Base-by-base conservation (phyloP, 2,329 filamentous ascomycete species). In the Paecilomyces fulvus region DNA sequence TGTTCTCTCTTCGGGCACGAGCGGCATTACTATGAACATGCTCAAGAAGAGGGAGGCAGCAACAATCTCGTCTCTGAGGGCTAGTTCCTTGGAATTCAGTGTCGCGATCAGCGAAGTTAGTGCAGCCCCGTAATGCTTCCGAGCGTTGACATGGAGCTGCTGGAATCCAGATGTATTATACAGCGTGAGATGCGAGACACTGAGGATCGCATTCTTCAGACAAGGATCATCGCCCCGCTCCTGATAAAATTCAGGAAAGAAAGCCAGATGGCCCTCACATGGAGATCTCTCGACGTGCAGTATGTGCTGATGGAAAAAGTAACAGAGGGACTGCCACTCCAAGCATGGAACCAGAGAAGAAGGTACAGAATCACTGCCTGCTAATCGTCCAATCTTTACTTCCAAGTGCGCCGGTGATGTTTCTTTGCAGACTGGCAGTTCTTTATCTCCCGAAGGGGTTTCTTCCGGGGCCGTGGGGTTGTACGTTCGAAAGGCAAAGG, bases 291-390 rank as follows among this genome's bases (percentile, higher is more conserved):
- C 25, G 11, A 31, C 51, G 11, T 14, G 51, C 12, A 52, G 51
- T 12, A 52, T 20, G 20, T 52, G 51, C 12, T 52, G 51, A 20
- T 52, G 51, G 28, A 52, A 31, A 14, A 52, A 52, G 28, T 52
- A 25, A 25, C 21, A 30, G 21, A 30, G 49, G n/a, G 49, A 25
- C 28, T 25, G 49, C 49, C 21, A 50, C 49, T 50, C 37, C 37
- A 43, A 43, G 14, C 37, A 43, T 3, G 14, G 37, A 17, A 43
- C 37, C 2, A n/a, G 37, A 43, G 37, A 43, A 43, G 7, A 17
- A 20, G 37, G 37, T 1, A 43, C n/a, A 8, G 37, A 43, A 17
- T 17, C 17, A 8, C 14, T 17, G n/a, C 3, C 37, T 43, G 14
- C 14, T 17, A n/a, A 3, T 17, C 6, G 37, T 9, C 14, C 14